Base-by-base conservation (phyloP, 2,329 filamentous ascomycete species). In the Cytospora chrysosperma region DNA sequence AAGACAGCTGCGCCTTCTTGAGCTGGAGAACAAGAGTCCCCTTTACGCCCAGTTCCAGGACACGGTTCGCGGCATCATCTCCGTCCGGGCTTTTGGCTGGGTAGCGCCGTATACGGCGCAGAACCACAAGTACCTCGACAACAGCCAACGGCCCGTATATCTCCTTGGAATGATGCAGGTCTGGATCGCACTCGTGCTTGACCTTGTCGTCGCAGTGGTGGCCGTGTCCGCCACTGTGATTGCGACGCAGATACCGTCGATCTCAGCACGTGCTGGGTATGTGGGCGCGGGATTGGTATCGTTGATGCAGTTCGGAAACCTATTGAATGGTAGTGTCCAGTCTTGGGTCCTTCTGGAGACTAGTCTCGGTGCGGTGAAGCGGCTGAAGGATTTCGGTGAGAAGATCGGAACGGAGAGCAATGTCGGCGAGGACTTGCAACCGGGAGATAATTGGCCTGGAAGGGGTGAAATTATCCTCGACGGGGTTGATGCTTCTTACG, bases 61-160 rank as follows among this genome's bases (percentile, higher is more conserved):
- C 66, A 78, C 77, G 4, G 71, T 81, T 2, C 75, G 77, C 34
- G 82, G 82, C 1, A 72, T 83, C 5, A 74, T 74, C 0, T 83
- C 81, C 3, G 71, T 85, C 21, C 75, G 82, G 21, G 80, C 82
- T 7, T 83, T 82, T 67, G 78, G 79, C 6, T 85, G 81, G 78
- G 69, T 77, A 47, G 67, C 71, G 4, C 71, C 74, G 7, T 76
- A 80, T 65, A 70, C 75, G 24, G 69, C 76, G 27, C 77, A 78
- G 63, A 83, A 81, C 62, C 69, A 75, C 15, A 66, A 69, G 24
- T 71, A 82, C 1, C 70, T 85, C 5, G 78, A 84, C 65, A 74
- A 72, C 12, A 82, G 81, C 3, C 82, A 84, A 64, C 70, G 77
- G 30, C 82, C 83, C 3, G 80, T 79, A 40, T 85, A 85, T 66